Base-by-base conservation (phyloP, 129 eudicot genomes). In the Flaveria brownii region DNA sequence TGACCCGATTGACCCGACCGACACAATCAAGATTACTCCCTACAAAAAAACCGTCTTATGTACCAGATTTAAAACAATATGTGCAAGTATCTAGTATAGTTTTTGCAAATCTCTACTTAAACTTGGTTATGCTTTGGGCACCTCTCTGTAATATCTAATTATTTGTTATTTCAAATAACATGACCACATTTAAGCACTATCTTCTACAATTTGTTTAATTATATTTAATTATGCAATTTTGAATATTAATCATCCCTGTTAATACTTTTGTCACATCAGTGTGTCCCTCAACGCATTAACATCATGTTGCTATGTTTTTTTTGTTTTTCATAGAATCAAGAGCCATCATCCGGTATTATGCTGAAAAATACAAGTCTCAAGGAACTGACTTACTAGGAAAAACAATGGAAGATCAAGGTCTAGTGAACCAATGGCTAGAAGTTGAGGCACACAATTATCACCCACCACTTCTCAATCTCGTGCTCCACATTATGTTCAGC, bases 381-480 rank as follows among this genome's bases (percentile, higher is more conserved):
- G 94, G 94, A 77, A 88, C 88, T 9, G 82, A 86, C 33, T 65
- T 88, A 25, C 76, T 82, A 18, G 94, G 94, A 20, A 86, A 69
- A 45, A 86, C 94, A 68, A 56, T 80, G 0, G 94, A 88, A 69
- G 90, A 88, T 14, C 84, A 81, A 39, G 93, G 88, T 55, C 50
- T 81, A 4, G 83, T 88, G 77, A 77, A 88, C 46, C 93, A 88
- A 67, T 88, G 93, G 93, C 82, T 88, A 12, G 88, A 88, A 77
- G 86, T 84, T 11, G 93, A 88, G 74, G 88, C 93, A 6, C 79
- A 82, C 49, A 84, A 77, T 63, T 86, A 73, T 39, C 84, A 88
- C 9, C 90, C 94, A 18, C 90, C 87, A 11, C 72, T 89, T 18
- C 17, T 71, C 81, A 68, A 62, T 51, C 62, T 89, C 23, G 86